Evolutionary conservation across 352 stramenopile species (phyloP), one percentile per base, ranked within the genome.

Genomic region (Phytophthora sp.): DNA sequence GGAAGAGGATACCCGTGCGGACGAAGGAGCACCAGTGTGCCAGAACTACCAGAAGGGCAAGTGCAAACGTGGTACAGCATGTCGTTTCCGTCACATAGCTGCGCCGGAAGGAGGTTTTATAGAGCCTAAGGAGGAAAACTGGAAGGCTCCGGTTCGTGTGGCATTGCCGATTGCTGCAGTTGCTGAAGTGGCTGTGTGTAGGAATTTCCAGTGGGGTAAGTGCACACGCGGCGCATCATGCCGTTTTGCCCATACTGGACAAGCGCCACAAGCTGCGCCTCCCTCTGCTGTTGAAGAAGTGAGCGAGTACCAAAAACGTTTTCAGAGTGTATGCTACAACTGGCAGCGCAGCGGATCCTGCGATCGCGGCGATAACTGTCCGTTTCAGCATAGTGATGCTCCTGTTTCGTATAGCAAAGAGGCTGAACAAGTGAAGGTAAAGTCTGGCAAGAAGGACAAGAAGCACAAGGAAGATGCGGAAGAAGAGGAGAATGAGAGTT

Each of bases 31-130:
- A 5, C 82, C 82, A 0, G 66, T 84, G 47, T 91, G 82, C 23
- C 76, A 88, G 36, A 89, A 88, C 46, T 91, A 77, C 63, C 79
- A 84, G 33, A 88, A 89, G 56, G 76, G 79, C 38, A 87, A 88
- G 46, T 91, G 82, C 61, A 91, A 91, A 59, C 83, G 83, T 51
- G 83, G 83, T 11, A 39, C 53, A 2, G 65, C 75, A 2, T 91
- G 83, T 71, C 82, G 82, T 13, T 91, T 89, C 66, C 74, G 77
- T 33, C 83, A 91, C 66, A 57, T 86, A 21, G 42, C 63, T n/a
- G 66, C 53, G 13, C 45, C 69, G 2, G 44, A 27, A 7, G 55
- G 46, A 46, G 30, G 39, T 8, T 55, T 71, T 24, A 24, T 41
- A 27, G 47, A 73, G 18, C 41, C 35, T 30, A 26, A 71, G 13